phyloP scores from a whole-genome alignment of 2,329 filamentous ascomycete genomes.

The Zasmidium angulare region DNA sequence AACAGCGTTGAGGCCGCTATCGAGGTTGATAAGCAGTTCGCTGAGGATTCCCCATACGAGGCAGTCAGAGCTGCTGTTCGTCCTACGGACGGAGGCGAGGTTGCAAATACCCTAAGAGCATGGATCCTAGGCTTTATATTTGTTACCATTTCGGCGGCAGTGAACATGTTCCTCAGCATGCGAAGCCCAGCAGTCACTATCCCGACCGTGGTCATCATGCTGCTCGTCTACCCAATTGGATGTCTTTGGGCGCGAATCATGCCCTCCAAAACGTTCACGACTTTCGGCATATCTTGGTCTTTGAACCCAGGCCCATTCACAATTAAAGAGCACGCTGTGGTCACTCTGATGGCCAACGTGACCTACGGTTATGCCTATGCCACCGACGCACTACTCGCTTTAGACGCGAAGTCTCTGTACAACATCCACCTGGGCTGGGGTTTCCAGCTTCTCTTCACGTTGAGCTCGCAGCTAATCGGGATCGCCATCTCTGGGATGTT shows the following conservation, averaged over 20 bases:
- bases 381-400: constrained; percentile 70
- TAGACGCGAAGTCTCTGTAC: constrained; percentile 64
- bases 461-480: constrained; percentile 82
- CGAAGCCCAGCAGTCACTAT: constrained; percentile 87
- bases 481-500: constrained; percentile 83
- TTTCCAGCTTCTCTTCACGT: constrained; percentile 78
- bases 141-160: constrained; percentile 42
- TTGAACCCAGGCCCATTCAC: constrained; percentile 56
- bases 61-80: constrained; percentile 46
- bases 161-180: constrained; percentile 81
- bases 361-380: constrained; percentile 21
- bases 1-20: constrained; percentile 15
- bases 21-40: constrained; percentile 14
- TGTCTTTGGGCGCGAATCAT: constrained; percentile 73
- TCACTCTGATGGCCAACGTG: constrained; percentile 29
- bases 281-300: constrained; percentile 16
- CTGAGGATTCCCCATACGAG: constrained; percentile 21
- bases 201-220: constrained; percentile 79
- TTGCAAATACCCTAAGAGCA: constrained; percentile 41
- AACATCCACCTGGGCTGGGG: constrained; percentile 72
- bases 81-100: constrained; percentile 45
- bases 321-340: constrained; percentile 58
- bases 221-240: constrained; percentile 80
- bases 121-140: constrained; percentile 49
- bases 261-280: constrained; percentile 48